Evolutionary conservation across 1,139 yeast genomes (phyloP).

Genomic region (Nadsonia commutata): DNA sequence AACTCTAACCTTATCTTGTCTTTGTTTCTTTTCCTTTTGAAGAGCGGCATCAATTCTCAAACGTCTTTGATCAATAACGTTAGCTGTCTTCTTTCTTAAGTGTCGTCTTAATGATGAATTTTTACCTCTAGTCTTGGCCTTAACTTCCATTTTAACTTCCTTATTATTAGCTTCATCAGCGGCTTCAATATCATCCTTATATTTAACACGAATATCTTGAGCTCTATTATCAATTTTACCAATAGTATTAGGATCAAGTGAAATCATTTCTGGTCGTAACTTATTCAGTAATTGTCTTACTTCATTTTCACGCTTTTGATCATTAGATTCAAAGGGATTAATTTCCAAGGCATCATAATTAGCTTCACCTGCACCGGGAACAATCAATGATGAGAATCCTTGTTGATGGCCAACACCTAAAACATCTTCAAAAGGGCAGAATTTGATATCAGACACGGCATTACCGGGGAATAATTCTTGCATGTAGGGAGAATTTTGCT

Average conservation of each 20-base stretch:
- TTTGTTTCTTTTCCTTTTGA: conserved; percentile 56
- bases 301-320: conserved; percentile 89
- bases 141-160: conserved; percentile 23
- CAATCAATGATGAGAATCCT: conserved; percentile 67
- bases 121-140: conserved; percentile 40
- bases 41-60: conserved; percentile 64
- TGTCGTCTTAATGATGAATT: conserved; percentile 73
- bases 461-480: conserved; percentile 66
- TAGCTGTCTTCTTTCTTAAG: conserved; percentile 71
- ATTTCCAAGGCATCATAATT: conserved; percentile 88
- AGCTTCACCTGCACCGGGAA: conserved; percentile 98
- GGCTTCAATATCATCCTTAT: neutral
- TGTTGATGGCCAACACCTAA: conserved; percentile 73
- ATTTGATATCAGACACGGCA: conserved; percentile 48
- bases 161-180: conserved; percentile 8
- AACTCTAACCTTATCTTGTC: conserved; percentile 31
- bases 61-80: conserved; percentile 79
- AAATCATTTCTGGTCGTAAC: conserved; percentile 81
- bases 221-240: conserved; percentile 46
- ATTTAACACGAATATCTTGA: neutral
- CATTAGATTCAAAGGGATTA: conserved; percentile 64
- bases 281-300: conserved; percentile 77
- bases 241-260: conserved; percentile 76
- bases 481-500: conserved; percentile 77
- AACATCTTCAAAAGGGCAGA: conserved; percentile 93